These are phyloP conservation scores for Gryganskiella cystojenkinii DNA, from an alignment of 192 early-diverging fungal genomes.

Conservation along the genomic window DNA sequence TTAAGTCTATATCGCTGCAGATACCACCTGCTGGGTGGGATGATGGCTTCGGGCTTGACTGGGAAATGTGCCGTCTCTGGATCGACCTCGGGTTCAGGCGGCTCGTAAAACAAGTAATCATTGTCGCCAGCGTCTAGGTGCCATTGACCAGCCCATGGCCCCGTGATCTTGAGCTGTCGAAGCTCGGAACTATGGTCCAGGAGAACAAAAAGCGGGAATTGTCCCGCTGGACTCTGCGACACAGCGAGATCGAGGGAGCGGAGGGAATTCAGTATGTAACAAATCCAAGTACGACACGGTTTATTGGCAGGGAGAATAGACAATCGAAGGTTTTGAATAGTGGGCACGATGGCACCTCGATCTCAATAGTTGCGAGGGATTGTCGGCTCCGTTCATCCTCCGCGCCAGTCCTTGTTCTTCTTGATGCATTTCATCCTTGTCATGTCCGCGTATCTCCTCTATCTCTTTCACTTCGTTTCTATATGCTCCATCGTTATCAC, in stretches of 20 bases:
- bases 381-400: no score
- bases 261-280: neutral
- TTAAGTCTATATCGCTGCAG: constrained; percentile 13
- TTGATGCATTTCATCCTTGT: no score
- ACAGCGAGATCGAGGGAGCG: neutral
- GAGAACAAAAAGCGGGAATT: neutral
- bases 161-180: neutral
- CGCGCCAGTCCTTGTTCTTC: no score
- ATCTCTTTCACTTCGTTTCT: no score
- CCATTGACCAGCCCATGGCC: neutral
- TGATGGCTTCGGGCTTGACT: constrained; percentile 5
- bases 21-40: constrained; percentile 6
- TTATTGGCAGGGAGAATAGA: no score
- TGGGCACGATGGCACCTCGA: no score
- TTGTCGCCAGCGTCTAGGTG: neutral
- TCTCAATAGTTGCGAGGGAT: no score
- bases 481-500: no score
- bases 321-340: no score
- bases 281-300: no score
- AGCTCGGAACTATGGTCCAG: constrained; percentile 1
- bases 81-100: neutral
- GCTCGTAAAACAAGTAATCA: neutral
- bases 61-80: constrained; percentile 30
- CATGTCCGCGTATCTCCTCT: no score
- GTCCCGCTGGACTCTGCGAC: no score